phyloP scores from a whole-genome alignment of 1,284 basidiomycete genomes.

The Takashimella koratensis region DNA sequence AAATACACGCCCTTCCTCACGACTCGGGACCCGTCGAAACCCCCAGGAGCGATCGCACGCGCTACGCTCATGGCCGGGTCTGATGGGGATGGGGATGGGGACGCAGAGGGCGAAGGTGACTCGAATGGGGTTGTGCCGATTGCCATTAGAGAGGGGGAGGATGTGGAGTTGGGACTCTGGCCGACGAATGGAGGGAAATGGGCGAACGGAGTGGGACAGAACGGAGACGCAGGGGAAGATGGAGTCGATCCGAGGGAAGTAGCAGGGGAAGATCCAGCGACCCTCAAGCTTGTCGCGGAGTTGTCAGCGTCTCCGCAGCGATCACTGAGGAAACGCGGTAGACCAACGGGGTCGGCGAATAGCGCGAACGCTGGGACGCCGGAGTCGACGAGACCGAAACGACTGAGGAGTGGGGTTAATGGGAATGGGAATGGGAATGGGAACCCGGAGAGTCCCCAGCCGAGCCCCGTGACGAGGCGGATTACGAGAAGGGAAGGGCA shows the following conservation, averaged over 20 bases:
- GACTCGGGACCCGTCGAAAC: constrained; percentile 22
- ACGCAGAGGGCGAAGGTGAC: background rate
- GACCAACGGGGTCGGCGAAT: background rate
- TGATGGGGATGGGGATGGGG: background rate
- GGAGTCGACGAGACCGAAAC: constrained; percentile 2
- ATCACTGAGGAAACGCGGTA: constrained; percentile 26
- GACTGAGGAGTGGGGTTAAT: background rate
- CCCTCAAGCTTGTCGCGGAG: constrained; percentile 34
- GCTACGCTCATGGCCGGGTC: constrained; percentile 16
- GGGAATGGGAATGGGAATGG: constrained; percentile 2
- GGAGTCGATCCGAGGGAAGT: constrained; percentile 3
- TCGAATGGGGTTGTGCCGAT: constrained; percentile 4
- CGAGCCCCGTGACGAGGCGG: background rate
- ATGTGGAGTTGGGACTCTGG: background rate
- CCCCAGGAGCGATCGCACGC: constrained; percentile 12
- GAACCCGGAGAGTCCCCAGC: background rate
- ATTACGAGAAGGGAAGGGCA: background rate
- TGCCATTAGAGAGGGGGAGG: background rate
- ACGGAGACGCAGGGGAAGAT: background rate
- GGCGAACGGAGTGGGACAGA: background rate
- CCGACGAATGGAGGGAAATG: background rate
- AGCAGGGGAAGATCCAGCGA: constrained; percentile 36
- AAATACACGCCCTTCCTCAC: constrained; percentile 94
- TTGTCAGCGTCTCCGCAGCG: constrained; percentile 25
- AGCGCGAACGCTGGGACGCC: background rate